These are phyloP conservation scores for Venturiaceae sp. DNA, from an alignment of 2,329 filamentous ascomycete species.

Conservation along the genomic window DNA sequence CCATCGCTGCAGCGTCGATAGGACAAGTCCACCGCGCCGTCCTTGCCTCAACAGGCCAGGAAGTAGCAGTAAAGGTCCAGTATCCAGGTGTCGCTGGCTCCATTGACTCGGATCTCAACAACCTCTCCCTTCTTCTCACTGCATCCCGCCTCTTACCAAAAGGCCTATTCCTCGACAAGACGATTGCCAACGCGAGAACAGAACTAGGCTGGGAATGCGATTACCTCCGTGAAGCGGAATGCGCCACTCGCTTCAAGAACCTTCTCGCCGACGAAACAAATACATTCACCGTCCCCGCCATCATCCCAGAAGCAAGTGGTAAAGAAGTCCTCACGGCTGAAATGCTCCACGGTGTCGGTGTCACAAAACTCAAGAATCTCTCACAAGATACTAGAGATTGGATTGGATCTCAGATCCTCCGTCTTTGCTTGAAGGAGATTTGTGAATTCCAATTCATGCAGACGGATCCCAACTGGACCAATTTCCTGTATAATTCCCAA, in stretches of 20 bases:
- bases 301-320: slow-evolving; percentile 71
- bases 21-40: slow-evolving; percentile 88
- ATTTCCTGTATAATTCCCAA: slow-evolving; percentile 79
- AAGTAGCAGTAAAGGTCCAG: slow-evolving; percentile 92
- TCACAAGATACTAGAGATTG: slow-evolving; percentile 82
- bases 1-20: slow-evolving; percentile 92
- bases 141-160: slow-evolving; percentile 84
- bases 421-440: slow-evolving; percentile 86
- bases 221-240: slow-evolving; percentile 80
- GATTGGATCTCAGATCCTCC: slow-evolving; percentile 90
- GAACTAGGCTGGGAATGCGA: slow-evolving; percentile 97
- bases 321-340: slow-evolving; percentile 88
- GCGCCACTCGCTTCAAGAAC: slow-evolving; percentile 63
- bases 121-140: slow-evolving; percentile 80
- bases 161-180: slow-evolving; percentile 91
- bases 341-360: slow-evolving; percentile 74
- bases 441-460: slow-evolving; percentile 97
- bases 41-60: slow-evolving; percentile 61
- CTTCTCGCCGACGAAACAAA: slow-evolving; percentile 67
- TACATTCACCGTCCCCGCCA: slow-evolving; percentile 69
- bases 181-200: slow-evolving; percentile 85
- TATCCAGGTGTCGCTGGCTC: slow-evolving; percentile 94
- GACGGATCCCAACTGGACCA: slow-evolving; percentile 99
- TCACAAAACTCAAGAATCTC: slow-evolving; percentile 69
- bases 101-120: slow-evolving; percentile 93